Evolutionary conservation across 2,329 filamentous ascomycete genomes (phyloP).

Genomic region (Hirsutella thompsonii): DNA sequence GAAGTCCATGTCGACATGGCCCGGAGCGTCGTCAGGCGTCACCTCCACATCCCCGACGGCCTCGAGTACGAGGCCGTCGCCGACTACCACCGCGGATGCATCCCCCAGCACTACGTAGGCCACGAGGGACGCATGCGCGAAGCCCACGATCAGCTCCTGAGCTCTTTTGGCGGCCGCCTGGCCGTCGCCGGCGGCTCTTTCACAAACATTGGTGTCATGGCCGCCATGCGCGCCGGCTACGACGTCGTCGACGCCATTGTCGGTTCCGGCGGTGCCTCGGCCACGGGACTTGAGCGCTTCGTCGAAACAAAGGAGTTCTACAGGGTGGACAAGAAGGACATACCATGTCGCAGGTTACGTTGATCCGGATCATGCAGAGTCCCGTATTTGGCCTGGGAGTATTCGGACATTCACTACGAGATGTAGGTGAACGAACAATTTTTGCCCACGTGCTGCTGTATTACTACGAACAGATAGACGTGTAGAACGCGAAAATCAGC

Average conservation of each 20-base stretch:
- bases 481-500: too few species aligned
- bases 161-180: slow-evolving; percentile 48
- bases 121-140: slow-evolving; percentile 51
- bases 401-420: too few species aligned
- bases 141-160: slow-evolving; percentile 40
- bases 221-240: slow-evolving; percentile 32
- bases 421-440: too few species aligned
- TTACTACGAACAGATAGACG: too few species aligned
- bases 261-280: slow-evolving; percentile 4
- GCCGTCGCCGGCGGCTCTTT: slow-evolving; percentile 49
- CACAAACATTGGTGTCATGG: slow-evolving; percentile 35
- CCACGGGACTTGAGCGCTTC: slow-evolving; percentile 17
- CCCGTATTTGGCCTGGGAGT: too few species aligned
- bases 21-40: slow-evolving; percentile 53
- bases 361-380: too few species aligned
- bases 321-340: slow-evolving; percentile 10
- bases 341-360: slow-evolving; percentile 7
- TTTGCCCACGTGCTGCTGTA: too few species aligned
- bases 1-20: slow-evolving; percentile 60
- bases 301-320: slow-evolving; percentile 11
- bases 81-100: slow-evolving; percentile 53
- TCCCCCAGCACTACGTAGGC: slow-evolving; percentile 81
- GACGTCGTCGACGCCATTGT: slow-evolving; percentile 12
- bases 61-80: slow-evolving; percentile 48
- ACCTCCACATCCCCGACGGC: slow-evolving; percentile 54